Evolutionary conservation across 371 early-diverging fungal species (phyloP).

Genomic region (Dichotomocladium elegans): DNA sequence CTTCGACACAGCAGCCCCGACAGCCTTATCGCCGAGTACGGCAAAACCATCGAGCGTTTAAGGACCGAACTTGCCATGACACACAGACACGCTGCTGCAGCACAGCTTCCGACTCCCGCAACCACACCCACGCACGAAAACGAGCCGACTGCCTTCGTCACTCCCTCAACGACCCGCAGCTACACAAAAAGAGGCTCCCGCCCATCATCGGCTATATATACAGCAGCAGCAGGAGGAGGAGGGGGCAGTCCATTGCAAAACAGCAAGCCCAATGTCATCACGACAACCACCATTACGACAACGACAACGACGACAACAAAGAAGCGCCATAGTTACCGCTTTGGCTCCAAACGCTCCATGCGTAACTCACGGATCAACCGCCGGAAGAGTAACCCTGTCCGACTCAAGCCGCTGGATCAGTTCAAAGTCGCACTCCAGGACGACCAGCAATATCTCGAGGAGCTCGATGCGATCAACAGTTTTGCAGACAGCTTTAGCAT

Average conservation of each 20-base stretch:
- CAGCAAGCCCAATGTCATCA: no score
- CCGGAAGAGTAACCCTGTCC: not conserved
- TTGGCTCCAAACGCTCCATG: conserved; percentile 13
- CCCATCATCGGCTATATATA: no score
- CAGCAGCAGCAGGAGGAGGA: no score
- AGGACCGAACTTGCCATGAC: not conserved
- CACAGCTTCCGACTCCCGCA: not conserved
- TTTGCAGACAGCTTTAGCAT: not conserved
- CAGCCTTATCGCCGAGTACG: conserved; percentile 15
- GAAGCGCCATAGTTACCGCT: conserved; percentile 18
- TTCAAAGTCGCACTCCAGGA: not conserved
- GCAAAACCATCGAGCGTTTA: conserved; percentile 15
- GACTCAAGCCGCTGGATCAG: not conserved
- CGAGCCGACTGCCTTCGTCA: not conserved
- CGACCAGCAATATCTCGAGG: not conserved
- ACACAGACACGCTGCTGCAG: not conserved
- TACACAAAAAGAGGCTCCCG: no score
- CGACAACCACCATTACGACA: not conserved
- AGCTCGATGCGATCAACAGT: not conserved
- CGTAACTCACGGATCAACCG: conserved; percentile 2
- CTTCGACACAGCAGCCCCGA: not conserved
- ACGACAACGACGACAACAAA: conserved; percentile 5
- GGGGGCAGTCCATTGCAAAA: no score
- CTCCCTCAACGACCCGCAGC: not conserved
- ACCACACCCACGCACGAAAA: conserved; percentile 5